Conservation (phyloP, 768 basidiomycete species). For the Termitomyces sp. region DNA sequence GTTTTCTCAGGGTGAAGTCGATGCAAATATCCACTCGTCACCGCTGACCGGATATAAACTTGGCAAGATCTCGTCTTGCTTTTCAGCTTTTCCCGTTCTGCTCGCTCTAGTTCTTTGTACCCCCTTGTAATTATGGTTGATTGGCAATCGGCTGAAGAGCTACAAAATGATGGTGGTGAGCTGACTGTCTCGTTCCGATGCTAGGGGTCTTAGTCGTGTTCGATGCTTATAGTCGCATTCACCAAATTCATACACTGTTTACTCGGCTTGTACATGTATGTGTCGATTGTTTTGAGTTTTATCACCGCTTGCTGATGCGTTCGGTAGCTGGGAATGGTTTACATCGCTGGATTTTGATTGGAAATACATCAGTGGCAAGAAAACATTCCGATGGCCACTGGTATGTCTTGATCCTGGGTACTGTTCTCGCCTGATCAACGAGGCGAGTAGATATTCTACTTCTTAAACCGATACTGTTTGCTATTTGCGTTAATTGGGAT, state of each 20-base stretch:
- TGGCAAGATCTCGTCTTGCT: conserved; percentile 1
- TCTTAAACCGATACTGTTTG: conserved; percentile 63
- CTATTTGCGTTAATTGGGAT: conserved; percentile 67
- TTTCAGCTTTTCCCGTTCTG: conserved; percentile 16
- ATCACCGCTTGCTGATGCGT: conserved; percentile 6
- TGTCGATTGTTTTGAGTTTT: conserved; percentile 7
- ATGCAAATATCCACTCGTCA: conserved; percentile 15
- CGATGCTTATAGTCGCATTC: conserved; percentile 34
- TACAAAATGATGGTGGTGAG: conserved; percentile 47
- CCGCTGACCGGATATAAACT: conserved; percentile 17
- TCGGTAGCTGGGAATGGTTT: conserved; percentile 62
- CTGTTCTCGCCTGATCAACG: conserved; percentile 3
- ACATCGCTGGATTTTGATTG: conserved; percentile 64
- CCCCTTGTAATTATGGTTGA: conserved; percentile 44
- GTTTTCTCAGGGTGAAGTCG: conserved; percentile 15
- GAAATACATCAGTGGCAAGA: conserved; percentile 54
- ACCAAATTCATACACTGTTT: conserved; percentile 58
- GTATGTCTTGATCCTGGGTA: conserved; percentile 26
- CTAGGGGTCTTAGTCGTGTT: background rate
- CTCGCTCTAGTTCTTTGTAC: conserved; percentile 13
- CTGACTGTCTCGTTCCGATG: background rate
- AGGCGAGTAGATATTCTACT: conserved; percentile 55
- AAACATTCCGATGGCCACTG: conserved; percentile 65
- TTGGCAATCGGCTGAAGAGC: conserved; percentile 50
- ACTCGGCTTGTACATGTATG: conserved; percentile 59